These are phyloP conservation scores for Fusarium virguliforme DNA, from an alignment of 2,329 filamentous ascomycete genomes.

Conservation along the genomic window DNA sequence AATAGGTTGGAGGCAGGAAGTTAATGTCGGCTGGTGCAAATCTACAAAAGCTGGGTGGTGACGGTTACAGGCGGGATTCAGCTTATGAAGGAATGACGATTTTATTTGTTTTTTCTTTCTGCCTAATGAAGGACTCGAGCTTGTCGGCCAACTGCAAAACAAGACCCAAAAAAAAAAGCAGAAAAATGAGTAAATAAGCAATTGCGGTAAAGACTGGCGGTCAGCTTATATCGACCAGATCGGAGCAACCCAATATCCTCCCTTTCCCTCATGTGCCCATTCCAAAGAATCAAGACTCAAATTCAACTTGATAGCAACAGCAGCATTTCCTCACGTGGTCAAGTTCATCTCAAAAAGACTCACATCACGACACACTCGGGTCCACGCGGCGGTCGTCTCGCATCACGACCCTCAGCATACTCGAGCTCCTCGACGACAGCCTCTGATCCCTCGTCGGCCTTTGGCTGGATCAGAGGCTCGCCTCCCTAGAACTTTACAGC, in stretches of 20 bases:
- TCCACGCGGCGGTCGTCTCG: constrained; percentile 14
- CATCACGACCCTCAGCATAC: constrained; percentile 2
- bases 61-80: constrained; percentile 41
- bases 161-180: constrained; percentile 8
- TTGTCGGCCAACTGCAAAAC: constrained; percentile 35
- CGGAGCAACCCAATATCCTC: constrained; percentile 18
- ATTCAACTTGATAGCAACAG: constrained; percentile 7
- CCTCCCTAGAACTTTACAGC: constrained; percentile 48
- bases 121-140: constrained; percentile 51
- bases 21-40: constrained; percentile 26
- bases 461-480: constrained; percentile 41
- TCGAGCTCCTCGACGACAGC: constrained; percentile 35
- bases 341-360: constrained; percentile 21
- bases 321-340: constrained; percentile 3
- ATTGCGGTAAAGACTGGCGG: constrained; percentile 44
- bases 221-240: constrained; percentile 17
- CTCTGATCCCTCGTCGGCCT: constrained; percentile 35
- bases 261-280: constrained; percentile 12
- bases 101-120: constrained; percentile 41
- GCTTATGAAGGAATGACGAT: constrained; percentile 51
- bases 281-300: constrained; percentile 25
- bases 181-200: constrained; percentile 25
- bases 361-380: constrained; percentile 41
- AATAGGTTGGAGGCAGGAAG: not conserved
- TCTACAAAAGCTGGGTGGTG: constrained; percentile 46